Conservation (phyloP, 768 basidiomycete genomes). For the Termitomyces sp. region DNA sequence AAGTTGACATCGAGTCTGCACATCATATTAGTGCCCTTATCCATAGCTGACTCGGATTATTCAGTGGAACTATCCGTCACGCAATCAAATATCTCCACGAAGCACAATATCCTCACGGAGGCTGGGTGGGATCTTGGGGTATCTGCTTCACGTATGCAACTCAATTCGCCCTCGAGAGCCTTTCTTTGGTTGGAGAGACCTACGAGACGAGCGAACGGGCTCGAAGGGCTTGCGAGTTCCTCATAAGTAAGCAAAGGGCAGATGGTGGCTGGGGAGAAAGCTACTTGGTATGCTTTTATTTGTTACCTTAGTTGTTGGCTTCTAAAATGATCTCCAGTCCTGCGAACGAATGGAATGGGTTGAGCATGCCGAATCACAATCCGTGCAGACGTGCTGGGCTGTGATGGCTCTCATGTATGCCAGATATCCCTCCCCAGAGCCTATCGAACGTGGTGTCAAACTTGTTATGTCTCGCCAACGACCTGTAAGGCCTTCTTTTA, state of each 20-base stretch:
- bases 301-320: background rate
- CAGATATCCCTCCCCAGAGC: slow-evolving; percentile 73
- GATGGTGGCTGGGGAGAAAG: slow-evolving; percentile 99
- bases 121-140: slow-evolving; percentile 96
- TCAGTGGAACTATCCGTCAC: slow-evolving; percentile 56
- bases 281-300: slow-evolving; percentile 64
- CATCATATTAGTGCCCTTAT: background rate
- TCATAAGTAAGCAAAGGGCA: slow-evolving; percentile 74
- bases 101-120: slow-evolving; percentile 79
- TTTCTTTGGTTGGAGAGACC: slow-evolving; percentile 87
- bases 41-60: background rate
- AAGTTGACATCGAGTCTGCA: slow-evolving; percentile 71
- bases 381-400: slow-evolving; percentile 94
- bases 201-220: slow-evolving; percentile 70
- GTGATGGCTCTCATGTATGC: slow-evolving; percentile 91
- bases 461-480: slow-evolving; percentile 90
- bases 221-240: slow-evolving; percentile 77
- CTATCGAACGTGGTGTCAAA: slow-evolving; percentile 73
- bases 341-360: slow-evolving; percentile 81
- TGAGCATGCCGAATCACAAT: slow-evolving; percentile 80
- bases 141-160: slow-evolving; percentile 99
- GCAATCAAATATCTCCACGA: slow-evolving; percentile 83
- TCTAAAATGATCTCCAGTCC: slow-evolving; percentile 55
- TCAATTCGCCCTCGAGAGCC: slow-evolving; percentile 91
- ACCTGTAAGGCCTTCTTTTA: slow-evolving; percentile 42